Conservation (phyloP, 2,329 filamentous ascomycete genomes). For the Ceratocystis colombiana region DNA sequence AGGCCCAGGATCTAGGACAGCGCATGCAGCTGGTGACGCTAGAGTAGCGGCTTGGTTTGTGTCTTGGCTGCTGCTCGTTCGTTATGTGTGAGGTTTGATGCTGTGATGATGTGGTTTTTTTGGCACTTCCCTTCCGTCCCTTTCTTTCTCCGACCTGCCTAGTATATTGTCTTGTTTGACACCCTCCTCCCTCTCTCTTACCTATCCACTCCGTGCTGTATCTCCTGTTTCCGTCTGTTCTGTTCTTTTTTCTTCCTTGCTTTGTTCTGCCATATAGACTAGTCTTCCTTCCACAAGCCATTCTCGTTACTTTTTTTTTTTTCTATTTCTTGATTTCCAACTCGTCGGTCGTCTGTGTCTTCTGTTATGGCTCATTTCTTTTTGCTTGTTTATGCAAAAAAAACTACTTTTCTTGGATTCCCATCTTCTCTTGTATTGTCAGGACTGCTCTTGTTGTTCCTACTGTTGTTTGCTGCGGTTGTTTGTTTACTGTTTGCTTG, state of each 20-base stretch:
- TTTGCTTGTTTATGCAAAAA: background rate
- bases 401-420: background rate
- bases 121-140: background rate
- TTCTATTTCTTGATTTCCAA: background rate
- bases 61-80: background rate
- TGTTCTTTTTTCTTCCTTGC: background rate
- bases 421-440: background rate
- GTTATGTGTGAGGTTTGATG: background rate
- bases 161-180: background rate
- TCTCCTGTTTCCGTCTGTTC: background rate
- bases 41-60: conserved; percentile 33
- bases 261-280: conserved; percentile 1
- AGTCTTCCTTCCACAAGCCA: conserved; percentile 3
- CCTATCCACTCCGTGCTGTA: no score
- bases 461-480: no score
- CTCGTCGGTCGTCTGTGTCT: background rate
- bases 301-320: background rate
- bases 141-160: conserved; percentile 21
- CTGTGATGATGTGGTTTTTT: conserved; percentile 7
- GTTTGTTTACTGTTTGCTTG: no score
- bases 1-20: conserved; percentile 22
- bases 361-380: background rate
- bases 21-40: conserved; percentile 58
- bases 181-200: no score
- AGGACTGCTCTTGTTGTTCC: no score